These are phyloP conservation scores for Boechera divaricarpa DNA, from an alignment of 345 rosid species.

Conservation along the genomic window DNA sequence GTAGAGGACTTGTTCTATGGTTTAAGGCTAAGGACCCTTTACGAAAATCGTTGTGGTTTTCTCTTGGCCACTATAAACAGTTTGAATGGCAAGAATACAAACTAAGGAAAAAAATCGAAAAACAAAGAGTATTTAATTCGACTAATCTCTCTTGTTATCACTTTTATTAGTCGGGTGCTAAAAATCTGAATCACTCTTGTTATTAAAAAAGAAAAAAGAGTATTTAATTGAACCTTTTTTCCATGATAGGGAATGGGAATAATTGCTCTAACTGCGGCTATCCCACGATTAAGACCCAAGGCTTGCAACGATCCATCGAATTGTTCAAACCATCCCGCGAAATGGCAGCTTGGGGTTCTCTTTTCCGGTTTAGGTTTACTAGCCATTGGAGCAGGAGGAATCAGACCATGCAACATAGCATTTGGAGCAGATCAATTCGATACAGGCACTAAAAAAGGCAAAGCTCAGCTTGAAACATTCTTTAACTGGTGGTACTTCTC, in stretches of 20 bases:
- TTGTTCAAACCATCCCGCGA: conserved; percentile 47
- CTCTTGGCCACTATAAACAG: no score
- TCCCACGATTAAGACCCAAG: conserved; percentile 53
- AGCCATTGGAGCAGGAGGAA: conserved; percentile 72
- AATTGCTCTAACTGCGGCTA: conserved; percentile 60
- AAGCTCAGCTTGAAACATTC: conserved; percentile 62
- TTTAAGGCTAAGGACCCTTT: background rate
- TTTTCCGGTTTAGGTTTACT: conserved; percentile 54
- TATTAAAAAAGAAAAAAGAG: background rate
- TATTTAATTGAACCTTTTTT: background rate
- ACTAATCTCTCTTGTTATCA: no score
- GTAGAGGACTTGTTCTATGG: background rate
- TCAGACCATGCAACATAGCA: conserved; percentile 79
- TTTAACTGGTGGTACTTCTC: conserved; percentile 90
- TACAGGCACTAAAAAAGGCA: conserved; percentile 56
- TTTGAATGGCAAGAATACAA: no score
- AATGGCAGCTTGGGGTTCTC: conserved; percentile 61
- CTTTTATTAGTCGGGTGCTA: no score
- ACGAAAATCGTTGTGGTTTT: background rate
- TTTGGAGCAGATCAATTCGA: conserved; percentile 87
- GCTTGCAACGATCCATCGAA: conserved; percentile 42
- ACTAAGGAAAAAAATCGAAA: no score
- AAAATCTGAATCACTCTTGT: no score
- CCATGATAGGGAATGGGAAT: conserved; percentile 64
- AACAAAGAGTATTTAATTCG: no score